Evolutionary conservation across 495 filamentous ascomycete species (phyloP), one percentile per base, ranked within the genome.

Genomic region (Tuber melanosporum): DNA sequence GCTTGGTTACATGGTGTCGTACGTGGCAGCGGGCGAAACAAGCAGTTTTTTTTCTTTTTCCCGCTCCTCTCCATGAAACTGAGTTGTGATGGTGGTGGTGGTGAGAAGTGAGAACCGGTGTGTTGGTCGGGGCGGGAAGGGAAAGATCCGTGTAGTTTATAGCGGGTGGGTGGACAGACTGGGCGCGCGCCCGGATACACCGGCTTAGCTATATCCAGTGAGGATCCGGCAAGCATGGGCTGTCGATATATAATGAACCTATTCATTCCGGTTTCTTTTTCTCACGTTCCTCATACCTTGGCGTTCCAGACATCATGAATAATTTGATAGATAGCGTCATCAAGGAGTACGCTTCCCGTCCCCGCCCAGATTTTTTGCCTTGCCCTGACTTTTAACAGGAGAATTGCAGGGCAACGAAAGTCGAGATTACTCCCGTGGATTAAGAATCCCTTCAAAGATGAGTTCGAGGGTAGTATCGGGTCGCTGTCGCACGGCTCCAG

Each of bases 381-480:
- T 17, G 26, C 26, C 15, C 57, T 66, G 15, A 66, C 57, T 78
- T 32, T 74, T 41, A 3, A n/a, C 10, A 80, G 78, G 36, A 71
- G 76, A 14, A 80, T 80, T n/a, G 74, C 47, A 46, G 57, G 32
- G 9, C 77, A 80, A 70, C 76, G 79, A 62, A 52, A 82, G 57
- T 14, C 47, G 41, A 76, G 81, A 52, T 57, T 82, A 22, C 80
- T 82, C 10, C 46, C 73, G n/a, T 82, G 80, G 80, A 82, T 82
- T 46, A 76, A 72, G 12, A 78, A 82, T 45, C 80, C 80, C 32
- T 80, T 82, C 44, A 74, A 75, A 71, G 73, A 70, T 39, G 73
- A 82, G 44, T 10, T 52, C 36, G 73, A 75, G 32, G n/a, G 73
- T 22, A 71, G 72, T 43, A 15, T n/a, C 2, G 42, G 72, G 42